Conservation (phyloP, 164 flowering plant genomes). For the Aristolochia californica region DNA sequence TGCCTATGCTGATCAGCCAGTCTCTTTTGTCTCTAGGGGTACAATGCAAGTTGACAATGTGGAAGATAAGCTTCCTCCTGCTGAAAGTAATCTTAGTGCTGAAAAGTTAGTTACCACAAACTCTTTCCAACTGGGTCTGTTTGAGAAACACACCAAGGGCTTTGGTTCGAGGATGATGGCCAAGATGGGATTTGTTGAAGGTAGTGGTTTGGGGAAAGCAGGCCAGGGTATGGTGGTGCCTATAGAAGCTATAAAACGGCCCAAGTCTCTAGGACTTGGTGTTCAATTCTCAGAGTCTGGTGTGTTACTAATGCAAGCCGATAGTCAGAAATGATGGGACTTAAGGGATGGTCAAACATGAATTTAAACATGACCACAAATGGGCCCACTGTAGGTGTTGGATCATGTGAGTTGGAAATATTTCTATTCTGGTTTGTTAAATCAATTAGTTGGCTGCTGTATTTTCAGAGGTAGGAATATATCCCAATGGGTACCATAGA, state of each 20-base stretch:
- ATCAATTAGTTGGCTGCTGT: no score
- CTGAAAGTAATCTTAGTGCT: not conserved
- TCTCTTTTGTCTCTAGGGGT: conserved; percentile 82
- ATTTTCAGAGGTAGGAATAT: no score
- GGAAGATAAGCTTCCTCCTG: conserved; percentile 13
- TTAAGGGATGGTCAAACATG: conserved; percentile 28
- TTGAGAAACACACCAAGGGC: conserved; percentile 88
- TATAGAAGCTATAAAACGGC: conserved; percentile 64
- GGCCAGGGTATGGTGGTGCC: conserved; percentile 63
- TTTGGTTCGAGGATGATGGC: conserved; percentile 95
- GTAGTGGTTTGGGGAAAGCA: conserved; percentile 70
- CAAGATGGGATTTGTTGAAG: conserved; percentile 81
- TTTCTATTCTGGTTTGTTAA: no score
- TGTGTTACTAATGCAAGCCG: conserved; percentile 5
- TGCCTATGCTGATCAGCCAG: conserved; percentile 50
- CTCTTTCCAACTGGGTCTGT: conserved; percentile 39
- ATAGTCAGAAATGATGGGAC: conserved; percentile 5
- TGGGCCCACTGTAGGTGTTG: no score
- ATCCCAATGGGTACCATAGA: no score
- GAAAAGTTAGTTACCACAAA: conserved; percentile 14
- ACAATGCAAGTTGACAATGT: conserved; percentile 35
- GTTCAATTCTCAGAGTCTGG: conserved; percentile 30
- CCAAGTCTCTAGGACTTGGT: conserved; percentile 84
- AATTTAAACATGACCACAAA: no score
- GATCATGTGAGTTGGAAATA: no score